These are phyloP conservation scores for Diaporthe ampelina DNA, from an alignment of 2,329 filamentous ascomycete species.

Conservation along the genomic window DNA sequence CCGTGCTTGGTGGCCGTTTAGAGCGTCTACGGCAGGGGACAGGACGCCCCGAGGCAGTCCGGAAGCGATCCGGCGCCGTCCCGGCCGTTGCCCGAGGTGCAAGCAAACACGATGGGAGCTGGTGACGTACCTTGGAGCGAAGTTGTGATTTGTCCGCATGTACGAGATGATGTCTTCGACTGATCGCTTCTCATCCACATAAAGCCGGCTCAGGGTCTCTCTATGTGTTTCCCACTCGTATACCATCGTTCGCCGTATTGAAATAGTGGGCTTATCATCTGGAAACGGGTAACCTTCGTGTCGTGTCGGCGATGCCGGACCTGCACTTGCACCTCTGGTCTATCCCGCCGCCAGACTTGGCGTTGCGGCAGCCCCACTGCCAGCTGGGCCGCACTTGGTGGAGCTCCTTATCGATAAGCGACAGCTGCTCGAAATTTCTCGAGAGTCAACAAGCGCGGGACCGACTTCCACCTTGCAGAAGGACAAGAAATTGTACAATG, in stretches of 20 bases:
- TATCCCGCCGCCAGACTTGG: conserved; percentile 35
- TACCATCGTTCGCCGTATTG: conserved; percentile 53
- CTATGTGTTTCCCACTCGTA: conserved; percentile 62
- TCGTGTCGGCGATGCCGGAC: conserved; percentile 1
- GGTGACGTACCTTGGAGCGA: conserved; percentile 75
- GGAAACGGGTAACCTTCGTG: not conserved
- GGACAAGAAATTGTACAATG: not conserved
- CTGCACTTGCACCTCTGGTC: conserved; percentile 38
- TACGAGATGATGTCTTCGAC: conserved; percentile 82
- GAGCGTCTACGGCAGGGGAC: conserved; percentile 34
- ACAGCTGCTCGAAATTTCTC: conserved; percentile 38
- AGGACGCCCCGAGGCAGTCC: conserved; percentile 36
- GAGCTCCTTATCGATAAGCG: conserved; percentile 39
- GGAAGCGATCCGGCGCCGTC: conserved; percentile 1
- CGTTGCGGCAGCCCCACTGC: not conserved
- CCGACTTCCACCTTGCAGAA: not conserved
- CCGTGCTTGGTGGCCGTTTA: conserved; percentile 3
- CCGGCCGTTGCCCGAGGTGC: not conserved
- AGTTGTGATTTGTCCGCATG: conserved; percentile 74
- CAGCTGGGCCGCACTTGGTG: not conserved
- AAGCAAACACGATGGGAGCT: conserved; percentile 34
- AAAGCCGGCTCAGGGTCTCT: conserved; percentile 69
- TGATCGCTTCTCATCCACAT: conserved; percentile 81
- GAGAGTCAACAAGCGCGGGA: not conserved
- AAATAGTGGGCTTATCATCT: not conserved